phyloP scores from a whole-genome alignment of 176 grass and related monocot genomes.

The Otatea glauca region DNA sequence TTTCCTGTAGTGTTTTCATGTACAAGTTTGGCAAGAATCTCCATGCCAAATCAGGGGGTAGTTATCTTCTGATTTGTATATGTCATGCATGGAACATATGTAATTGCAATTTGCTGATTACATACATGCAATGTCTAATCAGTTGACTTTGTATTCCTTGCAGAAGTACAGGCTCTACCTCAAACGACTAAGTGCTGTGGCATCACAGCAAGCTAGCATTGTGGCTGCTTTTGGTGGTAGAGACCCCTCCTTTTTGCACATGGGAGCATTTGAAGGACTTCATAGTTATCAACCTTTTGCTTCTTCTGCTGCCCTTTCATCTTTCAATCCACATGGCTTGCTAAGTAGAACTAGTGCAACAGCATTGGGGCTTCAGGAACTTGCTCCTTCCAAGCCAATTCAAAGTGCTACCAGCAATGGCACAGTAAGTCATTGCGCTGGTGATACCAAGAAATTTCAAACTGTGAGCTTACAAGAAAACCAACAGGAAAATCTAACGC shows the following conservation, averaged over 20 bases:
- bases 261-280: slow-evolving; percentile 79
- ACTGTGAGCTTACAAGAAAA: slow-evolving; percentile 51
- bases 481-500: slow-evolving; percentile 49
- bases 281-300: slow-evolving; percentile 62
- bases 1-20: neutral
- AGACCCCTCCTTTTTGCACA: slow-evolving; percentile 73
- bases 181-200: slow-evolving; percentile 76
- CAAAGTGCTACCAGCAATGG: slow-evolving; percentile 46
- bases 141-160: slow-evolving; percentile 36
- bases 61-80: neutral
- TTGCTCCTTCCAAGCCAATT: slow-evolving; percentile 56
- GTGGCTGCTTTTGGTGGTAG: slow-evolving; percentile 77
- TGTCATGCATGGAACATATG: slow-evolving; percentile 7
- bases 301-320: slow-evolving; percentile 58
- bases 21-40: neutral
- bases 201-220: slow-evolving; percentile 85
- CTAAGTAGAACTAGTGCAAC: slow-evolving; percentile 41
- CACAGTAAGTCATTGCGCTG: slow-evolving; percentile 39
- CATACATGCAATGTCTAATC: slow-evolving; percentile 30
- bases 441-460: slow-evolving; percentile 62
- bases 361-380: slow-evolving; percentile 58
- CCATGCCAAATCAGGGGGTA: slow-evolving; percentile 21
- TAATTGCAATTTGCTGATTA: neutral
- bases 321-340: slow-evolving; percentile 67
- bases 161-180: slow-evolving; percentile 99